phyloP scores from a whole-genome alignment of 1,284 basidiomycete genomes.

The Hortiboletus rubellus region DNA sequence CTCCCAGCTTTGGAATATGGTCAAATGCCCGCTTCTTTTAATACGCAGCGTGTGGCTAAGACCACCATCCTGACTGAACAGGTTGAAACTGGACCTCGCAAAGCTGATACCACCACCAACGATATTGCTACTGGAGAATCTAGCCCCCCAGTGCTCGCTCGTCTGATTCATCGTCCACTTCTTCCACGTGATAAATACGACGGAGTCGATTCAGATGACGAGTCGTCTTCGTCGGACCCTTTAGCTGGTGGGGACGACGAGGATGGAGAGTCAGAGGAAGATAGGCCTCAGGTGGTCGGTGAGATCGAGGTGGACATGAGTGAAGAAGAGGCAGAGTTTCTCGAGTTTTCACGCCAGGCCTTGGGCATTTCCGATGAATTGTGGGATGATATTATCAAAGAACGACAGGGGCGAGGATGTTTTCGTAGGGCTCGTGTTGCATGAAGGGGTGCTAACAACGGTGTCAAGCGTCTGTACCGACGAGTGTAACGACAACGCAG shows the following conservation, averaged over 20 bases:
- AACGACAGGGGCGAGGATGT: conserved; percentile 69
- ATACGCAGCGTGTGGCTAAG: conserved; percentile 67
- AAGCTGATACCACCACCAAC: conserved; percentile 1
- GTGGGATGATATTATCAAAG: conserved; percentile 80
- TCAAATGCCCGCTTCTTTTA: conserved; percentile 73
- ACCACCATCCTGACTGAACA: conserved; percentile 48
- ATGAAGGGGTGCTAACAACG: conserved; percentile 5
- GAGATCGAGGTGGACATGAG: conserved; percentile 86
- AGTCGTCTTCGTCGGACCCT: conserved; percentile 47
- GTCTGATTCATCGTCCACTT: conserved; percentile 64
- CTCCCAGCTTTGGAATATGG: conserved; percentile 76
- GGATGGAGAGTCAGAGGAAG: conserved; percentile 70
- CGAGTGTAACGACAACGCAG: conserved; percentile 33
- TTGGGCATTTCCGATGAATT: conserved; percentile 83
- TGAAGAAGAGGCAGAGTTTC: conserved; percentile 88
- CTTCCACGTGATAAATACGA: conserved; percentile 80
- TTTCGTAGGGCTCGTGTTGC: background rate
- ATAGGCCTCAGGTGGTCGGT: conserved; percentile 74
- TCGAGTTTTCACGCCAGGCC: conserved; percentile 88
- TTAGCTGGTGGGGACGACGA: conserved; percentile 48
- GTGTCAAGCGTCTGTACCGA: conserved; percentile 66
- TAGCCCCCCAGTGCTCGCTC: conserved; percentile 13
- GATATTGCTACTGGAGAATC: conserved; percentile 2
- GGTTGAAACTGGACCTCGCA: conserved; percentile 28
- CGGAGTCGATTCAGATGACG: conserved; percentile 84